phyloP scores from a whole-genome alignment of 345 rosid genomes.

The Ricinus communis region DNA sequence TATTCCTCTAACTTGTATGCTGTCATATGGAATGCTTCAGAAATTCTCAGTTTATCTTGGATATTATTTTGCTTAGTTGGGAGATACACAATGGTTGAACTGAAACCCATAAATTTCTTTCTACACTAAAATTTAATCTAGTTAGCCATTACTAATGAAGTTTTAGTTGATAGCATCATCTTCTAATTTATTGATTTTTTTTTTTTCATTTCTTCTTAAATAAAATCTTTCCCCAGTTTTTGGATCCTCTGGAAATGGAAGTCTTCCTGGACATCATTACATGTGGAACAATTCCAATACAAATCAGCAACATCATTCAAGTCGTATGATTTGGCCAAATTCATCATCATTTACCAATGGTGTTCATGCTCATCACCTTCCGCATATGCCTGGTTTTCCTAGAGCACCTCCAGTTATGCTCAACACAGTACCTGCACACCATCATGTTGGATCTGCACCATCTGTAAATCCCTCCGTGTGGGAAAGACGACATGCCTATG shows the following conservation, averaged over 20 bases:
- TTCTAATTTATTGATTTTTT: slow-evolving; percentile 2
- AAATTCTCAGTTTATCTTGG: background rate
- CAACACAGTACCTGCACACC: slow-evolving; percentile 46
- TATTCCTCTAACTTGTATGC: too few relatives aligned
- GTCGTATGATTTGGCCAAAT: slow-evolving; percentile 76
- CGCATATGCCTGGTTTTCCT: slow-evolving; percentile 63
- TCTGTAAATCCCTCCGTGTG: slow-evolving; percentile 43
- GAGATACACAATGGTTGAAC: background rate
- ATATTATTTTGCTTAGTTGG: background rate
- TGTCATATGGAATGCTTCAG: background rate
- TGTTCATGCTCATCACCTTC: slow-evolving; percentile 52
- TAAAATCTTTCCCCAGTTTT: slow-evolving; percentile 41
- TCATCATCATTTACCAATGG: slow-evolving; percentile 72
- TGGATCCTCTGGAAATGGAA: slow-evolving; percentile 82
- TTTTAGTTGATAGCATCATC: background rate
- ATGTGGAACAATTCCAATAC: slow-evolving; percentile 44
- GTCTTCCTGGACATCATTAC: slow-evolving; percentile 58
- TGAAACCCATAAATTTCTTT: background rate
- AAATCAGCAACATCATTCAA: slow-evolving; percentile 56
- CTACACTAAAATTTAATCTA: background rate
- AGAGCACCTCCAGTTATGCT: slow-evolving; percentile 67
- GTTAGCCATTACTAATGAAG: background rate
- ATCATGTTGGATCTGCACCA: slow-evolving; percentile 55
- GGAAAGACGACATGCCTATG: slow-evolving; percentile 64
- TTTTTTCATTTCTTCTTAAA: background rate